A percentile compares a stretch with the other conserved stretches of the same genome.
phyloP scores from a whole-genome alignment of 2,329 filamentous ascomycete species.

The Dactylella cylindrospora region DNA sequence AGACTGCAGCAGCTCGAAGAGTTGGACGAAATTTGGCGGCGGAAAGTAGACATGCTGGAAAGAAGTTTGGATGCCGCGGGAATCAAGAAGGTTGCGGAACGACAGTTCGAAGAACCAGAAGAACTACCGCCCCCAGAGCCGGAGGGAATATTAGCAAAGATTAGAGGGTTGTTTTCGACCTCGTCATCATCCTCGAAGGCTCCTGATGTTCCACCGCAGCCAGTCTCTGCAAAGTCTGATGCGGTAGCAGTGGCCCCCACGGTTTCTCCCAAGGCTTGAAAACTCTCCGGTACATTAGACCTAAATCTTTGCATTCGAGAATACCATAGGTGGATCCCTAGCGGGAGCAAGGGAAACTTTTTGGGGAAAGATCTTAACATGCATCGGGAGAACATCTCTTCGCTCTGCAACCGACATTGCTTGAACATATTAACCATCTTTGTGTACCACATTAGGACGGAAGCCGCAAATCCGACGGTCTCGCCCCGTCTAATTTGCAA shows the following conservation, averaged over 20 bases:
- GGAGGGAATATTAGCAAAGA: conserved; percentile 15
- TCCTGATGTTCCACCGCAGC: not conserved
- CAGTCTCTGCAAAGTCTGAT: conserved; percentile 3
- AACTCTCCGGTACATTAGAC: no score
- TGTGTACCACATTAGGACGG: no score
- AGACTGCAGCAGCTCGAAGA: conserved; percentile 62
- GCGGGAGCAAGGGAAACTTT: no score
- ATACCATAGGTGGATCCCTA: no score
- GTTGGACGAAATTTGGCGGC: conserved; percentile 39
- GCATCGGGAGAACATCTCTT: no score
- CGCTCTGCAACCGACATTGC: no score
- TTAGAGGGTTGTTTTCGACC: conserved; percentile 19
- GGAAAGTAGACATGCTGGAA: conserved; percentile 40
- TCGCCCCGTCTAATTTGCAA: no score
- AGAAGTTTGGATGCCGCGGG: conserved; percentile 33
- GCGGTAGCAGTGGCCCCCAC: not conserved
- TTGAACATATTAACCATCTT: no score
- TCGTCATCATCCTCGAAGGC: not conserved
- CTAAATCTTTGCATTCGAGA: no score
- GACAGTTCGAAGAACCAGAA: conserved; percentile 5
- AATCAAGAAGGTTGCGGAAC: conserved; percentile 26
- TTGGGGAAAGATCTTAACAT: no score
- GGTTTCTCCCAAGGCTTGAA: not conserved
- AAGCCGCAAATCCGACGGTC: no score
- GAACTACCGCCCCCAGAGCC: not conserved